Base-by-base conservation (phyloP, 2,329 filamentous ascomycete genomes). In the Plenodomus lindquistii region DNA sequence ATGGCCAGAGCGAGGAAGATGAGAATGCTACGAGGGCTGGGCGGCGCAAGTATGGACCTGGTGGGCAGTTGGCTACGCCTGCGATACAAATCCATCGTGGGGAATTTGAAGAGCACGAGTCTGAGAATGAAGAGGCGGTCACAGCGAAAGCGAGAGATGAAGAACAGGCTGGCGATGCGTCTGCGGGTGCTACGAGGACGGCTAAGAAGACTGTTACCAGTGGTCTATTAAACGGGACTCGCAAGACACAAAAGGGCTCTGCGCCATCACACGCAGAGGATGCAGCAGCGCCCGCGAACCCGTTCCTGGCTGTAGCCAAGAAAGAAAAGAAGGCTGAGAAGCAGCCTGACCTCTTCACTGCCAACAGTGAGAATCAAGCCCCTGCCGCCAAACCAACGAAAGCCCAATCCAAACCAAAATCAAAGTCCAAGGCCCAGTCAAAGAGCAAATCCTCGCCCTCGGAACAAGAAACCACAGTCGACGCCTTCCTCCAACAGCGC, bases 41-140 rank as follows among this genome's bases (percentile, higher is more conserved):
- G 11, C 85, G 93, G 52, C 81, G 84, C 54, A 82, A 81, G 41
- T 93, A 86, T 61, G 88, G 87, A 19, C 82, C 80, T n/a, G 67
- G 65, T 31, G 55, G 59, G 18, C 75, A 60, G 42, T 63, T 64
- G 21, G 52, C 53, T 40, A 62, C 68, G 16, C 62, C 72, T 10
- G 64, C 61, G 37, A 65, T 63, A 29, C 53, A 69, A 42, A 57
- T 62, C 3, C 60, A 63, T 27, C 66, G 73, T 41, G 80, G 77
- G 52, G 85, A 87, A 56, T 84, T 87, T 46, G 85, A 88, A 64
- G 84, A 86, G 57, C 76, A 74, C n/a, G 66, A 74, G 19, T 76
- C 62, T 18, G 85, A 81, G 2, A 83, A 70, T 48, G 68, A 75
- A 3, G 71, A 75, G 8, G 67, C 69, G 6, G 38, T 51, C 2